Evolutionary conservation across 2,329 filamentous ascomycete species (phyloP), one percentile per base, ranked within the genome.

Genomic region (Monilinia laxa): DNA sequence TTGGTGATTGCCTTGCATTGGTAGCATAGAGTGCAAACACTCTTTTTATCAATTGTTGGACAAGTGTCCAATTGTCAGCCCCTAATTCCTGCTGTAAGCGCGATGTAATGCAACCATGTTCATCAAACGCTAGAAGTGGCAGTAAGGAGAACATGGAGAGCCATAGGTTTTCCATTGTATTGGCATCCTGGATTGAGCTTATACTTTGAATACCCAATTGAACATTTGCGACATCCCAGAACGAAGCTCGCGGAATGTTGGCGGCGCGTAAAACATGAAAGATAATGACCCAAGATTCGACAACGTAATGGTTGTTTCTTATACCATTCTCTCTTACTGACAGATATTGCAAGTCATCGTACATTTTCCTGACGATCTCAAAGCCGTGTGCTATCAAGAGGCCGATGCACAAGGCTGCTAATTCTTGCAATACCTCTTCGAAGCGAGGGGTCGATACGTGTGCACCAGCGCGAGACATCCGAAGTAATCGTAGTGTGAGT

Each of bases 51-150:
- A 89, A 73, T 65, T 80, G 81, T 68, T 88, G 86, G 0, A 86
- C 83, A 18, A 90, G 74, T 4, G 72, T 70, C 88, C 88, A 90
- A 35, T 87, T 87, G 67, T 90, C 86, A 31, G 82, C 73, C 0
- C 78, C 76, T 7, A 69, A 55, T 1, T 71, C 71, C 25, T 80
- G 76, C 40, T 82, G 77, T 31, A 75, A 67, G 1, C 79, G 79
- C 2, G 77, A 69, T 57, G 81, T 71, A 31, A 86, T 69, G 11
- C 85, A 75, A 0, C 88, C 88, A 16, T 74, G 72, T 62, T 81
- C 79, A 71, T 87, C 83, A 70, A 90, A 86, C 68, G 88, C 86
- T 31, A 80, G 79, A 0, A 90, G 77, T 1, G 88, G 87, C 10
- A 90, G 78, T 2, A 90, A 78, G 0, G 82, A 81, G 70, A 90